Base-by-base conservation (phyloP, 768 basidiomycete species). In the Hebeloma cylindrosporum region DNA sequence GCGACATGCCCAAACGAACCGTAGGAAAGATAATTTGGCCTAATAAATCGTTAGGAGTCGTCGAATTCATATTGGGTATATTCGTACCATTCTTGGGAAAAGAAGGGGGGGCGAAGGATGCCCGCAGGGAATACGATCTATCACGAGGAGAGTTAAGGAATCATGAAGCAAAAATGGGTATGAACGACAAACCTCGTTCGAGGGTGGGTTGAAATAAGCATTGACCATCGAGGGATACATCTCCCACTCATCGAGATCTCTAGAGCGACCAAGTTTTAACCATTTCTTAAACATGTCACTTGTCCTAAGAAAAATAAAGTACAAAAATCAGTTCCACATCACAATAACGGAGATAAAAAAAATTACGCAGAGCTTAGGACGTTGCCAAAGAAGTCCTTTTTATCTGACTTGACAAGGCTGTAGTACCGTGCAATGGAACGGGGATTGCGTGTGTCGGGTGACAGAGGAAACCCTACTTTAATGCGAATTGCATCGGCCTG, bases 101-200 rank as follows among this genome's bases (percentile, higher is more conserved):
- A 97, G 78, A 93, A 97, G 0, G 94, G 94, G 2, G 90, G 85
- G 51, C 85, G 91, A 13, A 98, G 68, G 57, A 98, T 93, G 18
- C 96, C 96, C 16, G 96, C 95, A 7, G 96, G 94, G 71, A 99
- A 97, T 16, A 93, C 90, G 40, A 94, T 93, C 85, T 90, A 10
- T 36, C 4, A 21, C 32, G 21, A 34, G 8, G 10, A 30, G 11
- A 31, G 7, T 20, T 27, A 17, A 40, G 22, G 34, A 14, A 34
- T 7, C 3, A 7, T 14, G 38, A 21, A 13, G 18, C 7, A 45
- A 7, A 17, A 46, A 45, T 18, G 7, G 16, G n/a, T 27, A 22
- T 2, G 5, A 36, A 36, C 7, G 20, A 40, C 67, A 28, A 48
- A 88, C 88, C 74, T 95, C 93, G 52, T 93, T 93, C 1, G 85